These are phyloP conservation scores for Pichia heedii DNA, from an alignment of 805 yeast genomes.

Conservation along the genomic window DNA sequence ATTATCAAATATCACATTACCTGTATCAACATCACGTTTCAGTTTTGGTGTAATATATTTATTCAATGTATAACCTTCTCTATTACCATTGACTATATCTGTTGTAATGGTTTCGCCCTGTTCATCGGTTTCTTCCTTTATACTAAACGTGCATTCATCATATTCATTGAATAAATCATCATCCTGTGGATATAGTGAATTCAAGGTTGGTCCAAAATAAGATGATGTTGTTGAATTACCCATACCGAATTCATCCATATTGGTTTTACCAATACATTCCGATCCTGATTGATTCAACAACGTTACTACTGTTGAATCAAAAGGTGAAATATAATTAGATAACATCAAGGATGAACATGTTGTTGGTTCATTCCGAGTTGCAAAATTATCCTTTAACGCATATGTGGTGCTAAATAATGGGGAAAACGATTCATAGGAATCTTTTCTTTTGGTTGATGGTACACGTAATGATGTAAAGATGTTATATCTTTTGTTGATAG, in stretches of 20 bases:
- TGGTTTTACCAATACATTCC: constrained; percentile 65
- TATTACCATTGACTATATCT: not conserved
- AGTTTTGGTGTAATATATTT: constrained; percentile 15
- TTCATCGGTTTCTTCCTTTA: constrained; percentile 10
- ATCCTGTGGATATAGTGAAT: constrained; percentile 33
- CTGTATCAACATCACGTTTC: not conserved
- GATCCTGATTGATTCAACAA: constrained; percentile 47
- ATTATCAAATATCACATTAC: not conserved
- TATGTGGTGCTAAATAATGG: constrained; percentile 16
- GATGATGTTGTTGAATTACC: constrained; percentile 65
- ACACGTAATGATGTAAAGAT: constrained; percentile 34
- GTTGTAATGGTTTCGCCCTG: constrained; percentile 4
- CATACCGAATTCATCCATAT: constrained; percentile 97
- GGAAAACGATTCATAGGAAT: constrained; percentile 2
- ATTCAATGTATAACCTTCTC: not conserved
- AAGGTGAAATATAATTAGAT: constrained; percentile 59
- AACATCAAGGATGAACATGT: constrained; percentile 73
- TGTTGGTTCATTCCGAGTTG: constrained; percentile 52
- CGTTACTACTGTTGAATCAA: constrained; percentile 62
- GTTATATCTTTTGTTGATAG: constrained; percentile 18
- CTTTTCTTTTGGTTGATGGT: not conserved
- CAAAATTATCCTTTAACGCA: constrained; percentile 76
- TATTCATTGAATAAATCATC: constrained; percentile 17
- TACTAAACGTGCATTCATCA: constrained; percentile 18
- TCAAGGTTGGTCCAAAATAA: constrained; percentile 46